A percentile compares a stretch with the other conserved stretches of the same genome.
Evolutionary conservation across 192 early-diverging fungal species (phyloP).

Genomic region (Neocallimastix lanati): DNA sequence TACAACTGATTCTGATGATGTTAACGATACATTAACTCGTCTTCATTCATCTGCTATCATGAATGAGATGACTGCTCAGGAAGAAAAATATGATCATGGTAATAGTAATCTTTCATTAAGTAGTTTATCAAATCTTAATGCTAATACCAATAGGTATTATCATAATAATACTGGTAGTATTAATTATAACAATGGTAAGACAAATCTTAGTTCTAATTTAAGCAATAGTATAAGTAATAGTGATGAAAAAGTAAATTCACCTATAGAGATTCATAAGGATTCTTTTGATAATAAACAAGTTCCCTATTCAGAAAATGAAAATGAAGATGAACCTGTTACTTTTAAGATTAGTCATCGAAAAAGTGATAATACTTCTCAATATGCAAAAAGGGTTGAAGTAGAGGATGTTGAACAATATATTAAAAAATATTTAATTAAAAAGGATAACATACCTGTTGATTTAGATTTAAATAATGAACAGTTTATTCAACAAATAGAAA

Average conservation of each 20-base stretch:
- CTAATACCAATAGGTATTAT: no score
- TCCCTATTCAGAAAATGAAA: not conserved
- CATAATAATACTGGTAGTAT: no score
- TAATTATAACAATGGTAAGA: no score
- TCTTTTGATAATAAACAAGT: not conserved
- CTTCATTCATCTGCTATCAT: no score
- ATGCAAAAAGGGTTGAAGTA: not conserved
- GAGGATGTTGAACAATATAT: not conserved
- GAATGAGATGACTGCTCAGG: not conserved
- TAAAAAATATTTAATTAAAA: not conserved
- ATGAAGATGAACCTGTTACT: no score
- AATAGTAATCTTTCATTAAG: no score
- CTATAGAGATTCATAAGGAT: not conserved
- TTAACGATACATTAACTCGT: not conserved
- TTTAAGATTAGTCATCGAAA: no score
- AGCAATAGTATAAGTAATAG: no score
- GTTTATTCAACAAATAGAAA: not conserved
- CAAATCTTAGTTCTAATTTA: no score
- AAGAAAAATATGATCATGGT: no score
- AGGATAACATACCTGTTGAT: not conserved
- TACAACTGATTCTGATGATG: not conserved
- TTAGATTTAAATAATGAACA: not conserved
- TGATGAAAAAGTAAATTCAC: no score
- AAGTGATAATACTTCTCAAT: not conserved
- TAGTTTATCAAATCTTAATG: no score